Evolutionary conservation across 2,329 filamentous ascomycete genomes (phyloP), one percentile per base, ranked within the genome.

Genomic region (Madurella fahalii): DNA sequence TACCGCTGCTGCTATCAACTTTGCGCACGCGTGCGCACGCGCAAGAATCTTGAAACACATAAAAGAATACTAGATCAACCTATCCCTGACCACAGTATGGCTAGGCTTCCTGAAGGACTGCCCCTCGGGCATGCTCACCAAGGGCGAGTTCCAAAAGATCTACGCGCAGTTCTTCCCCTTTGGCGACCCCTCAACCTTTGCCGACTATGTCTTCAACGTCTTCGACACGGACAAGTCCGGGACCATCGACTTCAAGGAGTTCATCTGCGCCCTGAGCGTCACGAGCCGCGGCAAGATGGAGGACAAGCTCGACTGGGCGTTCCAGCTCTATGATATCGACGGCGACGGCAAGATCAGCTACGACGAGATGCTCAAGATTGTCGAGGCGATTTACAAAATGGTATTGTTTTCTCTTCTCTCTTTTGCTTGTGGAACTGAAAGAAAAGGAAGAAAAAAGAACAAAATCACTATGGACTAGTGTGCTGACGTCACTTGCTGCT

Each of bases 361-460:
- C 72, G 90, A 97, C 52, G 94, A 99, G 78, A 99, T 99, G 94
- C 79, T 99, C 63, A 87, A 91, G 65, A 99, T 99, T 70, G 94
- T 99, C 53, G 93, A 97, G 77, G 94, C 94, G 52, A 99, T 99
- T 69, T 99, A 99, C 81, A 99, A 97, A 75, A 99, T 99, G 94
- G 94, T 97, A 72, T 4, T 43, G 72, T 58, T 15, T 15, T 18
- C 25, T 51, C 42, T 41, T 51, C 9, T 20, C 20, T 47, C 42
- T 40, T 49, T 30, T 17, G 3, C 25, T 25, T 25, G 25, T 25
- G 7, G 25, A 25, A 25, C 25, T 7, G 7, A 25, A 25, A 25
- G 25, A 25, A 25, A 17, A 25, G 32, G 18, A 20, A n/a, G 18
- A 17, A 25, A 18, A 13, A 4, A n/a, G n/a, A 25, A 16, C n/a